Percentiles rank a stretch among this genome's conserved stretches.
phyloP scores from a whole-genome alignment of 2,329 filamentous ascomycete species.

The Alternaria ventricosa region DNA sequence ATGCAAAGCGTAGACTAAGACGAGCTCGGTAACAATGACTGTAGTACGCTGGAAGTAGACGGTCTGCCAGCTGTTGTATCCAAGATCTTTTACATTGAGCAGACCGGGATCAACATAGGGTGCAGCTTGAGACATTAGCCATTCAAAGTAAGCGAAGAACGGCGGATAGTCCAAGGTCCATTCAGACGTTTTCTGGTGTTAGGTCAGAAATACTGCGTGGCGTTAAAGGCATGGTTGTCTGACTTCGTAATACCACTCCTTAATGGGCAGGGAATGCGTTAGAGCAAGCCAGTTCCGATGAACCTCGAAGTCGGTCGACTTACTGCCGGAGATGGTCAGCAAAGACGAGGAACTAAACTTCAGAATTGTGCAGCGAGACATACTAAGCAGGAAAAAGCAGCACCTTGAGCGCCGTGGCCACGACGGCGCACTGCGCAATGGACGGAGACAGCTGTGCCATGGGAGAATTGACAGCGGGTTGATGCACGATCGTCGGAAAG shows the following conservation, averaged over 20 bases:
- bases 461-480: slow-evolving; percentile 28
- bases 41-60: slow-evolving; percentile 91
- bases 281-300: slow-evolving; percentile 99
- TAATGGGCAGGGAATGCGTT: slow-evolving; percentile 83
- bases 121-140: slow-evolving; percentile 83
- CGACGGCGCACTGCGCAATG: slow-evolving; percentile 84
- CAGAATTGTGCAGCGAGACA: slow-evolving; percentile 49
- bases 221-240: neutral
- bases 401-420: slow-evolving; percentile 87
- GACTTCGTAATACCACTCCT: slow-evolving; percentile 93
- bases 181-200: slow-evolving; percentile 81
- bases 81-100: slow-evolving; percentile 79
- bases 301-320: slow-evolving; percentile 98
- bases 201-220: slow-evolving; percentile 13
- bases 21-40: slow-evolving; percentile 83
- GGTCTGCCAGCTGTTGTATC: slow-evolving; percentile 91
- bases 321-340: slow-evolving; percentile 63
- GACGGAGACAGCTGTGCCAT: slow-evolving; percentile 88
- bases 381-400: slow-evolving; percentile 95
- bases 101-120: slow-evolving; percentile 79
- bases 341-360: slow-evolving; percentile 5
- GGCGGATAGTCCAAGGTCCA: slow-evolving; percentile 99
- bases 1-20: slow-evolving; percentile 83
- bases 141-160: slow-evolving; percentile 98
- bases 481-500: slow-evolving; percentile 27